Evolutionary conservation across 768 basidiomycete genomes (phyloP).

Genomic region (Trametes cubensis): DNA sequence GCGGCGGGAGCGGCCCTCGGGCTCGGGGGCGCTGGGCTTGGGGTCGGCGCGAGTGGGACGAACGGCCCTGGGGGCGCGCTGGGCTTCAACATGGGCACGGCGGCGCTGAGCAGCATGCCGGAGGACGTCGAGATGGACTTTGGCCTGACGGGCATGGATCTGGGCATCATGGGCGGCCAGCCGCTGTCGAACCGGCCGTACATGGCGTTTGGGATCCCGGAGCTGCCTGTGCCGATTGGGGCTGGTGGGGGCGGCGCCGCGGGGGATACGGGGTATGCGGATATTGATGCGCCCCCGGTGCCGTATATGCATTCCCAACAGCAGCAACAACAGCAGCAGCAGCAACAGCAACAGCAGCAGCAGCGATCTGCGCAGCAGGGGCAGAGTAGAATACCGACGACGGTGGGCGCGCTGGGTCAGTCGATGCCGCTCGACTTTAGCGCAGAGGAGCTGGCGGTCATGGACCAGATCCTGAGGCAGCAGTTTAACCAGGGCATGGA

Average conservation of each 20-base stretch:
- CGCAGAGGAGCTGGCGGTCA: slow-evolving; percentile 32
- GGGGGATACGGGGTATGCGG: slow-evolving; percentile 17
- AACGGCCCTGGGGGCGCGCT: too few relatives aligned
- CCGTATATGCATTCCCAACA: slow-evolving; percentile 10
- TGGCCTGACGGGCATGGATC: slow-evolving; percentile 32
- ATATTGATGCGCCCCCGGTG: slow-evolving; percentile 24
- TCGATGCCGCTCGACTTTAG: slow-evolving; percentile 30
- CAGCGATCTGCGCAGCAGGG: neutral
- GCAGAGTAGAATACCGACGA: neutral
- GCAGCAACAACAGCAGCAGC: slow-evolving; percentile 1
- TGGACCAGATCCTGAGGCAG: slow-evolving; percentile 34
- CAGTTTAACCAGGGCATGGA: slow-evolving; percentile 20
- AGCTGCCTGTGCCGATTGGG: slow-evolving; percentile 2
- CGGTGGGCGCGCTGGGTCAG: slow-evolving; percentile 12
- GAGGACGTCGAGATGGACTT: slow-evolving; percentile 25
- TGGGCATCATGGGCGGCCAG: slow-evolving; percentile 46
- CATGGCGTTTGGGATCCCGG: slow-evolving; percentile 28
- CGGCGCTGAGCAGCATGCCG: neutral
- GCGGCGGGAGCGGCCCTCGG: neutral
- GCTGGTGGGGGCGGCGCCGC: slow-evolving; percentile 14
- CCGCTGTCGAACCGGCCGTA: slow-evolving; percentile 45
- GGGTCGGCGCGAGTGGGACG: neutral
- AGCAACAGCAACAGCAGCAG: neutral
- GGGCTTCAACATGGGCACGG: neutral
- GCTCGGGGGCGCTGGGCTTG: neutral